Percentiles rank a stretch among this genome's conserved stretches.
phyloP scores from a whole-genome alignment of 129 eudicot genomes.

The Ambrosia trifida region DNA sequence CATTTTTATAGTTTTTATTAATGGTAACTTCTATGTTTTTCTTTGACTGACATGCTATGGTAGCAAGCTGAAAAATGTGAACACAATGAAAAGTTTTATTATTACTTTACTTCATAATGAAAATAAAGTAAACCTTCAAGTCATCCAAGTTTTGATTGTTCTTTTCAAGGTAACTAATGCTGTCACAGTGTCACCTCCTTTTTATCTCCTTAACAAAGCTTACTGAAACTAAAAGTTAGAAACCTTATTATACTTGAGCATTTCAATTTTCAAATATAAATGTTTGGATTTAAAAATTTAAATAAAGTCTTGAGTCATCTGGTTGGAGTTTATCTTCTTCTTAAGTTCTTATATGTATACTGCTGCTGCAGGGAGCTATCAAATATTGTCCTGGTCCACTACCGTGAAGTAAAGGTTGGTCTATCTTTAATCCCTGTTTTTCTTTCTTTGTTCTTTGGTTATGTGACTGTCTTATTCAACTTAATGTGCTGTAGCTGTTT shows the following conservation, averaged over 20 bases:
- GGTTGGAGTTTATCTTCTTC: slow-evolving; percentile 3
- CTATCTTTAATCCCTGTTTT: slow-evolving; percentile 12
- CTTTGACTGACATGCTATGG: not conserved
- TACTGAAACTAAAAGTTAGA: not conserved
- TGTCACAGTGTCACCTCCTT: not conserved
- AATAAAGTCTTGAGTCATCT: not conserved
- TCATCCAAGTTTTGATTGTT: slow-evolving; percentile 2
- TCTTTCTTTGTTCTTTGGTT: not conserved
- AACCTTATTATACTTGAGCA: not conserved
- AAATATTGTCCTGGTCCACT: slow-evolving; percentile 93
- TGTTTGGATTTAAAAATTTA: not conserved
- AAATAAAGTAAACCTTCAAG: not conserved
- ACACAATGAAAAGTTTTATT: not conserved
- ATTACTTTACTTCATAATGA: not conserved
- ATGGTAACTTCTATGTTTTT: not conserved
- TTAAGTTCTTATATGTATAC: slow-evolving; percentile 29
- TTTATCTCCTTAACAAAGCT: not conserved
- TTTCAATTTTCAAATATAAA: not conserved
- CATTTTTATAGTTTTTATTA: not conserved
- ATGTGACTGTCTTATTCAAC: not conserved
- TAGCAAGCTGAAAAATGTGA: not conserved
- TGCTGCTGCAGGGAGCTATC: slow-evolving; percentile 72
- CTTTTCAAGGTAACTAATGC: not conserved
- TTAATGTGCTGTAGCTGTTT: slow-evolving; percentile 1
- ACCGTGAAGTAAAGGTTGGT: slow-evolving; percentile 93